These are phyloP conservation scores for Fistulifera pelliculosa DNA, from an alignment of 108 stramenopile genomes.

Conservation along the genomic window DNA sequence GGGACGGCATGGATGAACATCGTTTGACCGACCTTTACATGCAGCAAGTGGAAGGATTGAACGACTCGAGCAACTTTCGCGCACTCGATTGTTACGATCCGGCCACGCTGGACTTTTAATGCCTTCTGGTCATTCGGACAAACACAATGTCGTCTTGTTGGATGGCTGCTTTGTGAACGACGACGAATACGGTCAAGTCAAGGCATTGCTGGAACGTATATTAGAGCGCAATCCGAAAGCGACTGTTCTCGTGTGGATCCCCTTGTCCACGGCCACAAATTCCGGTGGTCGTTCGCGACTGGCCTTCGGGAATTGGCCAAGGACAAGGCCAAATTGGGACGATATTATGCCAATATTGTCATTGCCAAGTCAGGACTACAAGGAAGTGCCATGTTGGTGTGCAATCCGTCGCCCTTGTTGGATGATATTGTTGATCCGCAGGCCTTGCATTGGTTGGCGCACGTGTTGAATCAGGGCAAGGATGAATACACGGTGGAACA, in stretches of 20 bases:
- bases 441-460: conserved; percentile 7
- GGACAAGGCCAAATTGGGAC: conserved; percentile 9
- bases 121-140: neutral
- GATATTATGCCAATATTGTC: conserved; percentile 4
- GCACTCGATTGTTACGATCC: conserved; percentile 1
- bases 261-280: conserved; percentile 5
- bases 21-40: conserved; percentile 5
- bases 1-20: conserved; percentile 6
- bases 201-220: conserved; percentile 1
- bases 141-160: conserved; percentile 7
- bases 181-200: conserved; percentile 1
- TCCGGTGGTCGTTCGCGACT: conserved; percentile 3
- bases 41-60: conserved; percentile 5
- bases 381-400: conserved; percentile 4
- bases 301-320: conserved; percentile 6
- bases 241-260: conserved; percentile 1
- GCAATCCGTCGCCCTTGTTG: conserved; percentile 5
- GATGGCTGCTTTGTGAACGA: conserved; percentile 5
- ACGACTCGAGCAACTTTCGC: neutral
- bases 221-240: conserved; percentile 5
- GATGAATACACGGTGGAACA: conserved; percentile 10
- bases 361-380: conserved; percentile 3
- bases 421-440: conserved; percentile 9
- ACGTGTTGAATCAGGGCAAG: conserved; percentile 1
- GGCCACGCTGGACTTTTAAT: conserved; percentile 6